Evolutionary conservation across 108 stramenopile genomes (phyloP), one percentile per base, ranked within the genome.

Genomic region (Nitzschia putrida): DNA sequence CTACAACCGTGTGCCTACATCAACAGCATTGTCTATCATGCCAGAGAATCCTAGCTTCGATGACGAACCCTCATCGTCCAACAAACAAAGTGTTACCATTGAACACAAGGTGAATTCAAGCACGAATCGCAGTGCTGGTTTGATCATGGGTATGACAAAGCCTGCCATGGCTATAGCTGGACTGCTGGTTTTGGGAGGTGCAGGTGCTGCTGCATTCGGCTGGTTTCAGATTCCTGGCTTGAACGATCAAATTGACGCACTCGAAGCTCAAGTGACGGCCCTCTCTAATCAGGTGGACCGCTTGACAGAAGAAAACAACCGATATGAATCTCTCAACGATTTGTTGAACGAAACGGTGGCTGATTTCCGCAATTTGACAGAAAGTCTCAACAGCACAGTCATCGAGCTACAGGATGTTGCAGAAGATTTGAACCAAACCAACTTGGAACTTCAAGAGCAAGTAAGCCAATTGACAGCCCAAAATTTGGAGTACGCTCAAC

Each of bases 171-270:
- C 47, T 18, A 49, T 49, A 4, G 47, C 47, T 49, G 47, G 47
- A 18, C 18, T 49, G 18, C 6, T 49, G 6, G 47, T 49, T 49
- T 4, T 49, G 47, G 47, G 47, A 0, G 60, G 51, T n/a, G 60
- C 20, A 21, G 57, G 44, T 1, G 34, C 57, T 26, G 60, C 72
- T 4, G 61, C 60, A 0, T 64, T 14, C 37, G 61, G 65, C n/a
- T 77, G 69, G 69, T 22, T 77, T 53, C 20, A 52, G 29, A 73
- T 79, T n/a, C 78, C 78, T 8, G 66, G 65, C 8, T 55, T 79
- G 8, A 67, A 78, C 3, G 21, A 53, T 7, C 69, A 77, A 51
- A 52, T 77, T 0, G 55, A 67, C 2, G 50, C 42, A 10, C 70
- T 77, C 22, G 65, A 67, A 38, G 72, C 16, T 0, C 72, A 78